Base-by-base conservation (phyloP, 2,329 filamentous ascomycete genomes). In the Colletotrichum sp. region DNA sequence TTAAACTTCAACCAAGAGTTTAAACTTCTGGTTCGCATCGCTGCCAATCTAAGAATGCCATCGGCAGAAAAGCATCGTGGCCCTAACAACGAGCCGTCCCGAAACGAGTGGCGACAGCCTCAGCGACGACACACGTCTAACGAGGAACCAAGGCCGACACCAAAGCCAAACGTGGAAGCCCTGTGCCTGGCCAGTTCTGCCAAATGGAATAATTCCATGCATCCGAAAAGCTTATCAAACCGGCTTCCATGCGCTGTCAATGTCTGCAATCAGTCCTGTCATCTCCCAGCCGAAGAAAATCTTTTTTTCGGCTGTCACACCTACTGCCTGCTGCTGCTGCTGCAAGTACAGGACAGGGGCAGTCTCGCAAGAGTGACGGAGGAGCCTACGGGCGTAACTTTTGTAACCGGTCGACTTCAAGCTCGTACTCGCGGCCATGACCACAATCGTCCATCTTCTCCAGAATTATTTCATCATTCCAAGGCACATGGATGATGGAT, bases 341-440 rank as follows among this genome's bases (percentile, higher is more conserved):
- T 9, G 63, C 36, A 30, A 32, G 34, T 30, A 15, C n/a, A 36
- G 26, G 28, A 39, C 71, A 69, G 36, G 57, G 34, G 21, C 10
- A 39, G 36, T 13, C 34, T 30, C 10, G 28, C 15, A 72, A 24
- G 13, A 44, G 24, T 52, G 18, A 13, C 34, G 30, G 34, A 26
- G n/a, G 16, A 57, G 26, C 30, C 59, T 71, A 74, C 71, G 71
- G 39, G 30, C 67, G 71, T 59, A 70, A 57, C 16, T 71, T 39
- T 12, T 26, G 18, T 32, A 62, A 21, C 39, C 62, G 39, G 32
- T 55, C 13, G 28, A 71, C 24, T 67, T 62, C 18, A n/a, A 63
- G 60, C 62, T 75, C 72, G 72, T 75, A 75, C 72, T 75, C 69
- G 55, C 69, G 63, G 64, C 69, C 57, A 72, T 68, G 55, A 69